Percentiles rank a stretch among this genome's conserved stretches.
phyloP scores from a whole-genome alignment of 1,284 basidiomycete species.

The Leccinum angustisporum region DNA sequence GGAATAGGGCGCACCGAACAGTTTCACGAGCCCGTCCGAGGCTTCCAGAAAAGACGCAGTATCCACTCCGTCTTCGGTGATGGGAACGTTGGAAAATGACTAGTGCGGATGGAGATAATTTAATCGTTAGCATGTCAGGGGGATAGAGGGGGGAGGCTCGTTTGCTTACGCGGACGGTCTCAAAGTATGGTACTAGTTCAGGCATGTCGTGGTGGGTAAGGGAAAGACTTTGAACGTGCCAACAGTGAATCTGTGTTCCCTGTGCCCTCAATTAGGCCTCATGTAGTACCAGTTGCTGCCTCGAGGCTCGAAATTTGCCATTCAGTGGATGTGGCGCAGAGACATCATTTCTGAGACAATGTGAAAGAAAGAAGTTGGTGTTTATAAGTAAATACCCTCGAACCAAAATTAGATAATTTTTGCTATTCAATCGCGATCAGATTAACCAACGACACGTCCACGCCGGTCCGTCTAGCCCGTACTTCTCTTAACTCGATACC shows the following conservation, averaged over 20 bases:
- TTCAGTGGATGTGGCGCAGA: conserved; percentile 24
- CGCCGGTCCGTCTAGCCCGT: conserved; percentile 10
- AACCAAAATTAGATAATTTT: conserved; percentile 30
- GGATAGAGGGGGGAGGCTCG: background rate
- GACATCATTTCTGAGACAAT: conserved; percentile 20
- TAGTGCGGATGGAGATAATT: conserved; percentile 32
- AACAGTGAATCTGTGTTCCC: background rate
- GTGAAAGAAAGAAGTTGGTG: conserved; percentile 26
- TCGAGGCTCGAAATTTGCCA: conserved; percentile 27
- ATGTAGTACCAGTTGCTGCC: conserved; percentile 22
- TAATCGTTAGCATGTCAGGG: background rate
- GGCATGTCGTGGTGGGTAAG: conserved; percentile 23
- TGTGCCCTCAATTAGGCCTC: conserved; percentile 15
- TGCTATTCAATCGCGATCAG: conserved; percentile 14
- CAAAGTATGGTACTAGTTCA: conserved; percentile 63
- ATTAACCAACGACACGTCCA: conserved; percentile 12
- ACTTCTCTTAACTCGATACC: background rate
- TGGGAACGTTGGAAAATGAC: conserved; percentile 87
- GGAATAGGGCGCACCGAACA: conserved; percentile 71
- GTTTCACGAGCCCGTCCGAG: conserved; percentile 83
- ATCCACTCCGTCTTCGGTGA: conserved; percentile 78
- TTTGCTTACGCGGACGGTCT: conserved; percentile 67
- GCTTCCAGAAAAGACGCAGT: conserved; percentile 85
- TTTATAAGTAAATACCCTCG: conserved; percentile 11
- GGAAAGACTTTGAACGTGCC: conserved; percentile 5